Evolutionary conservation across 306 rosid genomes (phyloP).

Genomic region (Pyrus betulifolia): DNA sequence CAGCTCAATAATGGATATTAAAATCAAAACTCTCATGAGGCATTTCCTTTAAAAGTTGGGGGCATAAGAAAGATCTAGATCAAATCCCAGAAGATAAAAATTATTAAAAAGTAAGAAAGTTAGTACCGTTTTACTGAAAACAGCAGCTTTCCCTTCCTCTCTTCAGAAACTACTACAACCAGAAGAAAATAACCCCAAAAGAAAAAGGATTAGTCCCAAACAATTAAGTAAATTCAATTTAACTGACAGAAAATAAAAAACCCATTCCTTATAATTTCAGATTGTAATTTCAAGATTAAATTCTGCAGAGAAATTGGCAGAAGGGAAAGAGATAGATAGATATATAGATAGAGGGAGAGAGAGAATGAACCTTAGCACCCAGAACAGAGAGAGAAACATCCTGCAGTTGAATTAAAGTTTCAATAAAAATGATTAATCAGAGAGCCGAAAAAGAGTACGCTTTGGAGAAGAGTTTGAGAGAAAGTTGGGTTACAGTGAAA

Average conservation of each 20-base stretch:
- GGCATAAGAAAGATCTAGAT: slow-evolving; percentile 24
- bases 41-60: slow-evolving; percentile 15
- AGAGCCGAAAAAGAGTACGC: neutral
- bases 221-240: no score
- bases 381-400: neutral
- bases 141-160: no score
- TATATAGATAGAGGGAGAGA: neutral
- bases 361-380: neutral
- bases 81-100: slow-evolving; percentile 24
- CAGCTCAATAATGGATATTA: slow-evolving; percentile 33
- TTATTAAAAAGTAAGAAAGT: neutral
- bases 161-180: no score
- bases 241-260: neutral
- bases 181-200: no score
- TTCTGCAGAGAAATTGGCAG: no score
- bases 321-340: neutral
- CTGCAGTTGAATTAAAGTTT: neutral
- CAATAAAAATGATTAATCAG: neutral
- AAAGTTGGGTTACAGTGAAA: no score
- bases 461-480: neutral
- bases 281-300: neutral
- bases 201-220: no score
- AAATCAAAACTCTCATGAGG: slow-evolving; percentile 17
- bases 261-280: neutral
- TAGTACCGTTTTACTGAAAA: no score